Base-by-base conservation (phyloP, 2,329 filamentous ascomycete genomes). In the Colletotrichum tanaceti region DNA sequence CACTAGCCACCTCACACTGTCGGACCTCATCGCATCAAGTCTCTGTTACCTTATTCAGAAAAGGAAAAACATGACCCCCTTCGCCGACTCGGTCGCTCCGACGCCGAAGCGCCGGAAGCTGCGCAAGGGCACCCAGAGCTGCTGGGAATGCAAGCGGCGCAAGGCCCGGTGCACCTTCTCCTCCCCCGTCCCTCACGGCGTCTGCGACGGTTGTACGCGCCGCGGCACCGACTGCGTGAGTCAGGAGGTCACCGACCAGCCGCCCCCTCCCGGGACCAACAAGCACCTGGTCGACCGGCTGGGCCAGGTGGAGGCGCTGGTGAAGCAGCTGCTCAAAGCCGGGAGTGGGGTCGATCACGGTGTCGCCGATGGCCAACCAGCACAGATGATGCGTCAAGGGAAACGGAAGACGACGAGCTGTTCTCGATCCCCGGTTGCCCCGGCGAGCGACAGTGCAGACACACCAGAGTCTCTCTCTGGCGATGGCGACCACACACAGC, bases 221-320 rank as follows among this genome's bases (percentile, higher is more conserved):
- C 81, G 86, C 0, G 77, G 80, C 0, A 77, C 78, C 0, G 72
- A 72, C 38, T 87, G 85, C 63, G 72, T 86, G 53, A 79, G 83
- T 63, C 86, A 88, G 68, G 65, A 65, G 20, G 16, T 24, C 9
- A 44, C 61, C 1, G 84, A 86, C 58, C 79, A 80, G 20, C 77
- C 78, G 1, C 65, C 65, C 6, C 65, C 65, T 24, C 39, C 60
- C 11, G 65, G 60, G 22, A 47, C 52, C 22, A 63, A 58, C 14
- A 64, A 64, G 28, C 79, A 83, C 18, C 73, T 77, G 13, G 63
- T 58, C 2, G 76, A 80, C 46, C 74, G 78, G n/a, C 65, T 80
- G 13, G 73, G 73, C 2, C 76, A 79, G 5, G 74, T 82, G 24
- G 81, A 83, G 54, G 75, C 74, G 0, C 58, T 81, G 6, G 73